Base-by-base conservation (phyloP, 805 yeast genomes). In the Saccharomycopsis fibuligera region DNA sequence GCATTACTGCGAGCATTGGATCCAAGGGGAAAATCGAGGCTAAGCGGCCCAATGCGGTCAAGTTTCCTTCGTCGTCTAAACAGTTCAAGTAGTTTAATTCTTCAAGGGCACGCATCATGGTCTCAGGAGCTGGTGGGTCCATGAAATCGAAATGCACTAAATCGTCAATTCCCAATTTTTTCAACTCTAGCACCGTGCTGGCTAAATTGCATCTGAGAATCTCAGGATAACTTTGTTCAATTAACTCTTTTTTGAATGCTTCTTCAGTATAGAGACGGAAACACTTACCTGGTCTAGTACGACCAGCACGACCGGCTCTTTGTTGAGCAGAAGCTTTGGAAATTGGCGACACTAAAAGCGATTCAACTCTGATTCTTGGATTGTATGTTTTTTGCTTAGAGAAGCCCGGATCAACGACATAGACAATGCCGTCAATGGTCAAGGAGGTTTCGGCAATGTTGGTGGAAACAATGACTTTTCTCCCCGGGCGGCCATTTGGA, bases 81-180 rank as follows among this genome's bases (percentile, higher is more conserved):
- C 97, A 93, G 21, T 84, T 82, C 54, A 91, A 71, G 62, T 88
- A 93, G 62, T 93, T 90, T 60, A 91, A 74, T 65, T 91, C 99
- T 66, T 91, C 99, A 54, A 91, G 71, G 0, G 98, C 98, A 64
- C 99, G 77, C 99, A 93, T 93, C 99, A 91, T 93, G 5, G 99
- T 93, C 67, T 91, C 99, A 8, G 99, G 99, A 2, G 98, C 98
- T 12, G 99, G 99, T 5, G 99, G 98, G 62, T 91, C 99, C 96
- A 91, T 91, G 63, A 93, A 91, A 65, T 93, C 99, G 62, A 91
- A 91, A 68, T 91, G 98, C 35, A 93, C 99, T 60, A 91, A 77
- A 68, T 91, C 98, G 62, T 93, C 96, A 55, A 91, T 77, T 12
- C 98, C 98, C 55, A 93, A 76, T 67, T 93, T 93, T 65, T 93